Evolutionary conservation across 768 basidiomycete species (phyloP).

Genomic region (Lactarius sanguifluus): DNA sequence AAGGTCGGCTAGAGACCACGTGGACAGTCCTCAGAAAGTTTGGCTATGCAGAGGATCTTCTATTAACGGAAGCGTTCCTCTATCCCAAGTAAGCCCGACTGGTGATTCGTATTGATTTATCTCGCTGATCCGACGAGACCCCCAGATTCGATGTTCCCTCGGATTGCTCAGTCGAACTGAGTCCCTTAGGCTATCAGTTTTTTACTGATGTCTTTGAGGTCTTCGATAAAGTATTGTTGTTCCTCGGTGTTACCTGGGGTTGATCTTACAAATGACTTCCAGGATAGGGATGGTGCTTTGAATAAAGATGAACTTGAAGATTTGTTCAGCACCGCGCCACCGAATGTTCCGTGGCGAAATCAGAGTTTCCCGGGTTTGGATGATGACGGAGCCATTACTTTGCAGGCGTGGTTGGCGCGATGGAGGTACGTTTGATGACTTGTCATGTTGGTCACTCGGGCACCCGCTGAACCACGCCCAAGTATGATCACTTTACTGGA

Average conservation of each 20-base stretch:
- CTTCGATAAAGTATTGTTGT: constrained; percentile 76
- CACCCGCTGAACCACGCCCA: constrained; percentile 2
- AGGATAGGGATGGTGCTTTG: constrained; percentile 96
- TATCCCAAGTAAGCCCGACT: constrained; percentile 69
- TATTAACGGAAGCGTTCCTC: constrained; percentile 84
- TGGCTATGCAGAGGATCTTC: constrained; percentile 94
- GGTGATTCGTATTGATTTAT: constrained; percentile 28
- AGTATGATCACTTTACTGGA: constrained; percentile 99
- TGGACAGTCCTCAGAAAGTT: constrained; percentile 96
- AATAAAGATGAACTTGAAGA: constrained; percentile 80
- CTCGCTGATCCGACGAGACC: constrained; percentile 15
- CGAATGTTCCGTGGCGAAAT: constrained; percentile 95
- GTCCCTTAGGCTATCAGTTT: constrained; percentile 93
- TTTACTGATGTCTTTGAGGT: constrained; percentile 95
- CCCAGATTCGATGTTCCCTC: constrained; percentile 86
- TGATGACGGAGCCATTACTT: constrained; percentile 86
- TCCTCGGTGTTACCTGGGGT: not conserved
- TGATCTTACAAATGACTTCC: constrained; percentile 13
- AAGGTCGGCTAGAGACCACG: constrained; percentile 92
- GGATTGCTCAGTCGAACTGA: constrained; percentile 94
- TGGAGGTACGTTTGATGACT: constrained; percentile 70
- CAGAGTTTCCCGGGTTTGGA: constrained; percentile 90
- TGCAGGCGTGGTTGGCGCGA: constrained; percentile 97
- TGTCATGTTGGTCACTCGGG: no score
- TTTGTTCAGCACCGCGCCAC: constrained; percentile 83